Evolutionary conservation across 2,329 filamentous ascomycete genomes (phyloP).

Genomic region (Aspergillus amoenus): DNA sequence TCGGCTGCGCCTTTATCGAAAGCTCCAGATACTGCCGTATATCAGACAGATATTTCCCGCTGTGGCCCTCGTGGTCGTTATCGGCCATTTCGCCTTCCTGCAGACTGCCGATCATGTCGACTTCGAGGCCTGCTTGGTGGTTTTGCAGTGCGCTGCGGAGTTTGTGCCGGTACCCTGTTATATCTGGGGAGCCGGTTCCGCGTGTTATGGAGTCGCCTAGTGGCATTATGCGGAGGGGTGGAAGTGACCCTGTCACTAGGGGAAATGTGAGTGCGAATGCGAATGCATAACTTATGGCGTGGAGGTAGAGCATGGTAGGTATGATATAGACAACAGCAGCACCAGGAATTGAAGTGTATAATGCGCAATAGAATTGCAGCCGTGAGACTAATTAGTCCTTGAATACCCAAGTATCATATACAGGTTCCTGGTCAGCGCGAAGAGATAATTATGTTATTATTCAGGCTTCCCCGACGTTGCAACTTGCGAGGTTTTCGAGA

Average conservation of each 20-base stretch:
- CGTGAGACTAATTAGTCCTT: too few relatives aligned
- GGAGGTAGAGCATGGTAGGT: too few relatives aligned
- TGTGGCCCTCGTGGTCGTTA: not conserved
- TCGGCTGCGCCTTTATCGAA: not conserved
- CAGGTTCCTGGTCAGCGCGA: too few relatives aligned
- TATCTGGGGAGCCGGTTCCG: not conserved
- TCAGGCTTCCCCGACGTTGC: too few relatives aligned
- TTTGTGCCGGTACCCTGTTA: not conserved
- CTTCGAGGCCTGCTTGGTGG: not conserved
- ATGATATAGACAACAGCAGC: too few relatives aligned
- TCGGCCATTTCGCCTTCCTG: not conserved
- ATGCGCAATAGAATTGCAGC: too few relatives aligned
- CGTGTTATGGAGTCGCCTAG: constrained; percentile 3
- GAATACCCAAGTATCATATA: too few relatives aligned
- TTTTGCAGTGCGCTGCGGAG: not conserved
- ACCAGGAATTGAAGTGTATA: too few relatives aligned
- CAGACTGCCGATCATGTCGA: not conserved
- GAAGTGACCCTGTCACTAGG: not conserved
- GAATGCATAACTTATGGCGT: too few relatives aligned
- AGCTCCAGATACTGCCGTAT: not conserved
- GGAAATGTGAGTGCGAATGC: too few relatives aligned
- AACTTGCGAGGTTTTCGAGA: too few relatives aligned
- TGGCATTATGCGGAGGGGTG: constrained; percentile 1
- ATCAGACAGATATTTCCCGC: not conserved
- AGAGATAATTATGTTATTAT: too few relatives aligned